phyloP scores from a whole-genome alignment of 1,139 yeast species.

The Lodderomyces metapsilosis region DNA sequence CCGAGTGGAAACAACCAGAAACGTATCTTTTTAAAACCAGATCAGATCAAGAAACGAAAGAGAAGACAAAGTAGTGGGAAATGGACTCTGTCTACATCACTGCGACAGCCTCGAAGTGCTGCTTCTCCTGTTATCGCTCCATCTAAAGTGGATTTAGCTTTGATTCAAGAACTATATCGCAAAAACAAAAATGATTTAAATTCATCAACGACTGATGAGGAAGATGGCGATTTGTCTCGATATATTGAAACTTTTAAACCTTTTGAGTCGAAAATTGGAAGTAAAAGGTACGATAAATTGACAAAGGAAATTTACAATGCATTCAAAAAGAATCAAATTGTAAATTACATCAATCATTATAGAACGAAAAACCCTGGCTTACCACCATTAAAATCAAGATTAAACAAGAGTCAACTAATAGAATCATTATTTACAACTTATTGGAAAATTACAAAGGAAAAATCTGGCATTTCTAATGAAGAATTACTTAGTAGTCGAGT shows the following conservation, averaged over 20 bases:
- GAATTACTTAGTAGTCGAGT: constrained; percentile 25
- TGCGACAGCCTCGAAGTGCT: neutral
- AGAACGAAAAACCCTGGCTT: neutral
- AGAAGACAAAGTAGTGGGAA: neutral
- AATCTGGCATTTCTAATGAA: constrained; percentile 23
- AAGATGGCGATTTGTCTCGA: constrained; percentile 8
- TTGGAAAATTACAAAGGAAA: constrained; percentile 35
- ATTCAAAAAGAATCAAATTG: constrained; percentile 20
- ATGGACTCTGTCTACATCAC: neutral
- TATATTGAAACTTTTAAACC: constrained; percentile 18
- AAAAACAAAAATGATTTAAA: neutral
- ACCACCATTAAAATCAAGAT: neutral
- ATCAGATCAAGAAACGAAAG: constrained; percentile 3
- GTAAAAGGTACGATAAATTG: constrained; percentile 13
- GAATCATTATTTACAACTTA: constrained; percentile 14
- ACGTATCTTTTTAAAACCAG: constrained; percentile 10
- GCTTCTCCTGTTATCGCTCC: no score
- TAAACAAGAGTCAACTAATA: neutral
- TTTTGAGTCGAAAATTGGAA: constrained; percentile 11
- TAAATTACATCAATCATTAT: neutral
- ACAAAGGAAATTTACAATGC: constrained; percentile 15
- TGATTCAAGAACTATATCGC: neutral
- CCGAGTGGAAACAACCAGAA: constrained; percentile 4
- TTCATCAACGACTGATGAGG: neutral
- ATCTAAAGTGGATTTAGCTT: neutral